A percentile compares a stretch with the other conserved stretches of the same genome.
These are phyloP conservation scores for Daldinia childiae DNA, from an alignment of 495 filamentous ascomycete species.

Conservation along the genomic window DNA sequence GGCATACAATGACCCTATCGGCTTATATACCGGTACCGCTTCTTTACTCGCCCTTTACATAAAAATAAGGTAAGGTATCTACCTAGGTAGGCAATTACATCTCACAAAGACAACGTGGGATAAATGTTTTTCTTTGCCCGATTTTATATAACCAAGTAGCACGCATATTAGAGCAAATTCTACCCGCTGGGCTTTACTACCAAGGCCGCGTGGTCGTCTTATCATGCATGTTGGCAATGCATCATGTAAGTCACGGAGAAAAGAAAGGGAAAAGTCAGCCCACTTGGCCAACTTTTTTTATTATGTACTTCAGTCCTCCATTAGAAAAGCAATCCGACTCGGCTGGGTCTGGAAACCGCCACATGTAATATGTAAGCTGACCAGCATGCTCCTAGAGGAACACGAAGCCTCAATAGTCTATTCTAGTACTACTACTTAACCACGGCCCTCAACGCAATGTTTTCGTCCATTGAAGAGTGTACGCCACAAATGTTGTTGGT, in stretches of 20 bases:
- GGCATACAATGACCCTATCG: not conserved
- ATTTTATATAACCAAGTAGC: not conserved
- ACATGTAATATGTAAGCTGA: conserved; percentile 18
- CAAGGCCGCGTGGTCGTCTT: not conserved
- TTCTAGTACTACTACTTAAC: not conserved
- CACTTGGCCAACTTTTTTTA: not conserved
- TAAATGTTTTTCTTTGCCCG: not conserved
- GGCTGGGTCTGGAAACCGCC: not conserved
- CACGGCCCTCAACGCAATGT: not conserved
- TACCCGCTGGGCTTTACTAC: not conserved
- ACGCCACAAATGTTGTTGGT: not conserved
- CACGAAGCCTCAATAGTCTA: not conserved
- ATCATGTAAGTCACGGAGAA: not conserved
- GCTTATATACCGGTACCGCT: not conserved
- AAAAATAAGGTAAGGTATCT: not conserved
- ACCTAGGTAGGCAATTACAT: not conserved
- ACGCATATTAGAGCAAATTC: not conserved
- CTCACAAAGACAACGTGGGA: not conserved
- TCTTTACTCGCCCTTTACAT: not conserved
- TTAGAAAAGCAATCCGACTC: not conserved
- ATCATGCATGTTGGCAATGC: not conserved
- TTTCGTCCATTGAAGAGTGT: not conserved
- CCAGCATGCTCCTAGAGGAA: not conserved
- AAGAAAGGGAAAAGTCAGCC: not conserved
- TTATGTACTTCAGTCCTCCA: not conserved